Base-by-base conservation (phyloP, 2,329 filamentous ascomycete species). In the Diaporthe sp. region DNA sequence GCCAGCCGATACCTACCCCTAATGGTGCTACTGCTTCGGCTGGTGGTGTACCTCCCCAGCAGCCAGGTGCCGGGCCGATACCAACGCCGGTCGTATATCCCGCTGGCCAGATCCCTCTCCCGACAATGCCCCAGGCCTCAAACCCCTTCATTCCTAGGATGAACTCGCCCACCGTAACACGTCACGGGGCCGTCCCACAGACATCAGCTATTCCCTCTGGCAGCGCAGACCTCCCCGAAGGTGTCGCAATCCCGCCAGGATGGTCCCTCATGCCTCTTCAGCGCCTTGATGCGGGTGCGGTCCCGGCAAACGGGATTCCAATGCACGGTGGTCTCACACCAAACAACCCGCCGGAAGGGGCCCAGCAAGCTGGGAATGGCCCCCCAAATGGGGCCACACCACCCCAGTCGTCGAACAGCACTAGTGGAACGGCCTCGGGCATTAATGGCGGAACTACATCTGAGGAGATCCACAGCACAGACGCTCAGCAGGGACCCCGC, bases 221-320 rank as follows among this genome's bases (percentile, higher is more conserved):
- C 25, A 92, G 90, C 78, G 82, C 89, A 28, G 90, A 92, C 10
- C 85, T 93, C 12, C 92, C 92, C 0, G 88, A 91, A 72, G 92
- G 92, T 8, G 86, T 94, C n/a, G 87, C 89, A 7, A 87, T 94
- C 28, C 92, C 92, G 3, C 86, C 88, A 39, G 92, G 92, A 7
- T 94, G 92, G 92, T 90, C 90, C 31, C 82, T 94, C 53, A 84
- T 93, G 61, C 92, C 92, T 34, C 85, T 94, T 2, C 88, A 92
- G 77, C 87, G 90, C 34, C 78, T 90, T 12, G 85, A 82, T 61
- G 25, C 80, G 68, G 55, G 65, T 28, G 77, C 61, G 28, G 49
- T 70, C 25, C 72, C 71, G 13, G 42, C 76, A 10, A 31, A 74
- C 17, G 46, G 42, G 19, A 13, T 31, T 10, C 53, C 65, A n/a